Evolutionary conservation across 2,329 filamentous ascomycete species (phyloP).

Genomic region (Xylaria sp.): DNA sequence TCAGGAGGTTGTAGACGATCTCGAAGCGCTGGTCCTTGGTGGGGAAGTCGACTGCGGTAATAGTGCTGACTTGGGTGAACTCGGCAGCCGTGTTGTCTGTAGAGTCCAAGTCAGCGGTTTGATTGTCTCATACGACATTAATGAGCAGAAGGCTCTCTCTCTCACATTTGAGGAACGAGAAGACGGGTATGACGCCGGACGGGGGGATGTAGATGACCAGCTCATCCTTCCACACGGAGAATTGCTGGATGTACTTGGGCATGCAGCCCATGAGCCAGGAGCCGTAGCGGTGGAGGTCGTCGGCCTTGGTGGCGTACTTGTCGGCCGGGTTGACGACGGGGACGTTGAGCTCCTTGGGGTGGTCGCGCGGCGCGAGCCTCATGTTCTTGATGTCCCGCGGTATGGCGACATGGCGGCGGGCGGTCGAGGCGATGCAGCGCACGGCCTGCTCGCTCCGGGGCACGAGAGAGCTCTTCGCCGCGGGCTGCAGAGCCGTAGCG

Average conservation of each 20-base stretch:
- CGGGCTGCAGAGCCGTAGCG: slow-evolving; percentile 66
- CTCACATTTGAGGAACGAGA: slow-evolving; percentile 88
- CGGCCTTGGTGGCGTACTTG: slow-evolving; percentile 88
- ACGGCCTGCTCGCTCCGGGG: slow-evolving; percentile 55
- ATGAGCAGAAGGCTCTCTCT: background rate
- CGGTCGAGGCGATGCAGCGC: slow-evolving; percentile 64
- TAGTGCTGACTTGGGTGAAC: slow-evolving; percentile 91
- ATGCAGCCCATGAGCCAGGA: slow-evolving; percentile 96
- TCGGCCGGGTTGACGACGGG: slow-evolving; percentile 92
- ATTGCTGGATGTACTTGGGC: slow-evolving; percentile 98
- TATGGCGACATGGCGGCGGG: slow-evolving; percentile 63
- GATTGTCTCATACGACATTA: background rate
- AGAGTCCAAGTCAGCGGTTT: slow-evolving; percentile 34
- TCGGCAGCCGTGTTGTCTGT: slow-evolving; percentile 94
- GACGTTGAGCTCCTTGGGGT: slow-evolving; percentile 73
- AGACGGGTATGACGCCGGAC: slow-evolving; percentile 87
- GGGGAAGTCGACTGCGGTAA: slow-evolving; percentile 95
- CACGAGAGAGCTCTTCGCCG: slow-evolving; percentile 57
- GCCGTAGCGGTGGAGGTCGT: slow-evolving; percentile 92
- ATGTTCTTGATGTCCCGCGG: slow-evolving; percentile 74
- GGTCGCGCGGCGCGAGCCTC: slow-evolving; percentile 70
- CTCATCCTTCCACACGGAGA: slow-evolving; percentile 99
- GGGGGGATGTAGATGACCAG: slow-evolving; percentile 93
- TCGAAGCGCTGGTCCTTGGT: slow-evolving; percentile 96
- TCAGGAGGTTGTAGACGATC: slow-evolving; percentile 96